Evolutionary conservation across 2,329 filamentous ascomycete species (phyloP), one percentile per base, ranked within the genome.

Genomic region (Chaetomiaceae sp.): DNA sequence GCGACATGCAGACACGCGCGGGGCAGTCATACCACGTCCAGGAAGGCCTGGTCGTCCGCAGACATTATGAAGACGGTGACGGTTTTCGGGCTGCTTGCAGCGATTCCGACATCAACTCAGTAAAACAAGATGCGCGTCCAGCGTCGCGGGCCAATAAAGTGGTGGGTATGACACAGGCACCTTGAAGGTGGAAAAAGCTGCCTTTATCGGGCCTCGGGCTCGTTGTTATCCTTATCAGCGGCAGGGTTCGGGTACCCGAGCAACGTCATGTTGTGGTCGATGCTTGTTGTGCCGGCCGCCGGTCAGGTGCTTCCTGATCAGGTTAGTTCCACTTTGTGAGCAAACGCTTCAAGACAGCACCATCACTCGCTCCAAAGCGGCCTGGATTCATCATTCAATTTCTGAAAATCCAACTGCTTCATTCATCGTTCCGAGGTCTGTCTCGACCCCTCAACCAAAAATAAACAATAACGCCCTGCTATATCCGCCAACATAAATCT

Each of bases 31-130:
- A 91, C 87, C 65, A 86, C 76, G 70, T 89, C 86, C 58, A 89
- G 72, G 65, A 91, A 86, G 62, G 86, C 83, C 71, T 89, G 83
- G 65, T 89, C 86, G 66, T 91, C 86, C 65, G 81, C 82, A 59
- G 87, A 85, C 87, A 92, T 92, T 59, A 21, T 61, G 50, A 30
- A 12, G 19, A 14, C 20, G n/a, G 13, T 17, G 19, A 14, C 20
- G n/a, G 13, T 17, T 20, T 3, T 38, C 23, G 19, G 13, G 34
- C n/a, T 33, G 25, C 10, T 35, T 19, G 4, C 3, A 3, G 13
- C 21, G 41, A 34, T 25, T 20, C 16, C 12, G 16, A 13, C 37
- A 48, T 48, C 43, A 23, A 38, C 16, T 20, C 6, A 9, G 31
- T 16, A n/a, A 16, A 37, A 8, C 9, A 30, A 19, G 12, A 44